Evolutionary conservation across 1,139 yeast species (phyloP).

Genomic region (Pichia sp.): DNA sequence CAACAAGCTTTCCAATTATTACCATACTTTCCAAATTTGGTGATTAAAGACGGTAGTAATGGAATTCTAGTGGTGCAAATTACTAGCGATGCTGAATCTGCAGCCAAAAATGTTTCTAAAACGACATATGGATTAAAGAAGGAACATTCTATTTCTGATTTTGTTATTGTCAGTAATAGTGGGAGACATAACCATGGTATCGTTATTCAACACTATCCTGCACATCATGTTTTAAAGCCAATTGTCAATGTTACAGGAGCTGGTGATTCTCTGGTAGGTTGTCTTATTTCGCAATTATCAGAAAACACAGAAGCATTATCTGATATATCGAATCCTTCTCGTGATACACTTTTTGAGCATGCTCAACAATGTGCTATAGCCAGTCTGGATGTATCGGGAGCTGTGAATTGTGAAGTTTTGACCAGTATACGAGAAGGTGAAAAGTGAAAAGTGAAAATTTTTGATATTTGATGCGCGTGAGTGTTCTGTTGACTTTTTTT

Average conservation of each 20-base stretch:
- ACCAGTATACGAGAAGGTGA: too few species aligned
- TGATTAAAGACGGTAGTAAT: slow-evolving; percentile 60
- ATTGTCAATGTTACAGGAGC: slow-evolving; percentile 61
- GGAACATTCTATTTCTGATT: slow-evolving; percentile 15
- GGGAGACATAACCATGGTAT: slow-evolving; percentile 40
- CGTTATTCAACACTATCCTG: slow-evolving; percentile 59
- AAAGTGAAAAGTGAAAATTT: too few species aligned
- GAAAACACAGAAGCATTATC: not conserved
- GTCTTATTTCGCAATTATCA: slow-evolving; percentile 30
- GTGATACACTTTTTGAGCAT: not conserved
- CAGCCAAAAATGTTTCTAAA: slow-evolving; percentile 3
- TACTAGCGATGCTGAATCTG: slow-evolving; percentile 15
- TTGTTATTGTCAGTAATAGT: slow-evolving; percentile 26
- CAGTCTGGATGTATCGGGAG: not conserved
- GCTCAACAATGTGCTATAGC: slow-evolving; percentile 2
- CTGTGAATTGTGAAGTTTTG: not conserved
- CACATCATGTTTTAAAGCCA: slow-evolving; percentile 32
- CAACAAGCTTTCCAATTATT: slow-evolving; percentile 67
- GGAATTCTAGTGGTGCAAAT: slow-evolving; percentile 54
- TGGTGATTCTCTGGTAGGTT: slow-evolving; percentile 66
- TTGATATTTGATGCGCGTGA: too few species aligned
- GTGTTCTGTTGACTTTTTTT: too few species aligned
- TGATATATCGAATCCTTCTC: not conserved
- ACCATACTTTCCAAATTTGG: slow-evolving; percentile 65
- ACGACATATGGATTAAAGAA: slow-evolving; percentile 6